Conservation (phyloP, 768 basidiomycete genomes). For the Butyriboletus loyo region DNA sequence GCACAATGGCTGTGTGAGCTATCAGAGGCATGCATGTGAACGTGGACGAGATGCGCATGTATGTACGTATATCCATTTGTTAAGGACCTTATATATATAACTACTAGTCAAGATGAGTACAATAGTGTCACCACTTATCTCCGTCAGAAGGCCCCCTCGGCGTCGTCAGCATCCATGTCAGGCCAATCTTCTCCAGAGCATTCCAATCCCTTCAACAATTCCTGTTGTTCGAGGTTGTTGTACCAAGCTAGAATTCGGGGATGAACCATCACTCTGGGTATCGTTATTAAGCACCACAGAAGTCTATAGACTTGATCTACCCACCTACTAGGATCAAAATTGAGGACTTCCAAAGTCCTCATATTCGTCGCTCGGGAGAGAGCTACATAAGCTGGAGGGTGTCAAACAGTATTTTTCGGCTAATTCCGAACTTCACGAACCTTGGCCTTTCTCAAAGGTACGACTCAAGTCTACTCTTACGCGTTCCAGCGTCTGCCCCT, state of each 20-base stretch:
- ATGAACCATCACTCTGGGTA: conserved; percentile 58
- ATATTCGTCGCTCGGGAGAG: conserved; percentile 72
- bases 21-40: neutral
- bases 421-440: conserved; percentile 30
- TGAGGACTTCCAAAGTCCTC: conserved; percentile 59
- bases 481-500: conserved; percentile 84
- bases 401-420: neutral
- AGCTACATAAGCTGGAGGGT: conserved; percentile 57
- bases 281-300: neutral
- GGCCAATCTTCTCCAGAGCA: conserved; percentile 18
- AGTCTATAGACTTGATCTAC: conserved; percentile 14
- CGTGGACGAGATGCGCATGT: neutral
- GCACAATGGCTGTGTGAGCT: neutral
- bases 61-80: conserved; percentile 6
- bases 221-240: conserved; percentile 27
- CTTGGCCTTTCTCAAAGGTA: conserved; percentile 82
- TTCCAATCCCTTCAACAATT: conserved; percentile 6
- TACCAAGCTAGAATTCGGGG: conserved; percentile 62
- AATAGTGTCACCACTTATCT: neutral
- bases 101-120: too few relatives aligned
- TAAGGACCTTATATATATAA: neutral
- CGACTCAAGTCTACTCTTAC: conserved; percentile 75
- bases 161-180: conserved; percentile 38
- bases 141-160: conserved; percentile 31
- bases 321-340: conserved; percentile 60